phyloP scores from a whole-genome alignment of 202 grass and related monocot genomes.

The Cymbopogon flexuosus region DNA sequence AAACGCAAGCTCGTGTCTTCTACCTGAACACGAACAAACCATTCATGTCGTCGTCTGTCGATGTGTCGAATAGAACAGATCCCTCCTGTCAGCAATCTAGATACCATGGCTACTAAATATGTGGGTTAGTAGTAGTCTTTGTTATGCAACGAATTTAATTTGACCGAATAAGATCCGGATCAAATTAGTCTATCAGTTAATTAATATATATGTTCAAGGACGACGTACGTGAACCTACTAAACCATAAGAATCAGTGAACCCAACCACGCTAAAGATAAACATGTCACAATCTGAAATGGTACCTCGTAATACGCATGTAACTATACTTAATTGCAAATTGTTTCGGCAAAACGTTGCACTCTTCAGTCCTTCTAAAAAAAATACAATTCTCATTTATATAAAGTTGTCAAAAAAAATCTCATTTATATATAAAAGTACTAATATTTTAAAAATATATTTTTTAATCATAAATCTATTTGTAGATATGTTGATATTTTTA shows the following conservation, averaged over 20 bases:
- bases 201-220: not conserved
- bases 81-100: too few species aligned
- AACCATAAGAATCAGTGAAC: not conserved
- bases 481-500: not conserved
- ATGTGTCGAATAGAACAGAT: too few species aligned
- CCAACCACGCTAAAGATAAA: not conserved
- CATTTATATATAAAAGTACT: too few species aligned
- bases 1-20: not conserved
- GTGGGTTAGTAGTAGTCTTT: not conserved
- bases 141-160: not conserved
- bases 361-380: not conserved
- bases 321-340: not conserved
- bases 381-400: not conserved
- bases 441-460: too few species aligned
- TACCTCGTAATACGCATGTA: not conserved
- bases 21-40: too few species aligned
- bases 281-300: not conserved
- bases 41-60: too few species aligned
- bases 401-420: too few species aligned
- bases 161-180: not conserved
- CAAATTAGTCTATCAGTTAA: too few species aligned
- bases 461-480: not conserved
- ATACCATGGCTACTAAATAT: too few species aligned
- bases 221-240: not conserved
- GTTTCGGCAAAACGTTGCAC: not conserved